Percentiles rank a stretch among this genome's conserved stretches.
Evolutionary conservation across 805 yeast species (phyloP).

Genomic region (Ogataea pini): DNA sequence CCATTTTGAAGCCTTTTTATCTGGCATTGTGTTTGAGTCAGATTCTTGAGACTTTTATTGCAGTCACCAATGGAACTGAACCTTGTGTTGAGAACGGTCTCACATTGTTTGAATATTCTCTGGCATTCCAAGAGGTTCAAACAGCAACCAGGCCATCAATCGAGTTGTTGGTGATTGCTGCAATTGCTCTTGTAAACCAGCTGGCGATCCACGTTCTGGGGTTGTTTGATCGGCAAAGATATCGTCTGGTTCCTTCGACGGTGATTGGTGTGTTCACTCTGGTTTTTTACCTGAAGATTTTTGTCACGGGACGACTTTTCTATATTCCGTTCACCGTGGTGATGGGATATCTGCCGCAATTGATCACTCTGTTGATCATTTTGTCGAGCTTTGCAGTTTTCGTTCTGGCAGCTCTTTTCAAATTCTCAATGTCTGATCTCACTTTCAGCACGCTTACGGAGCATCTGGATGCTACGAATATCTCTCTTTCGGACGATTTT

Average conservation of each 20-base stretch:
- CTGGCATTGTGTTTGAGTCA: constrained; percentile 59
- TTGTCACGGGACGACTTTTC: constrained; percentile 42
- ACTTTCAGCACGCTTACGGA: constrained; percentile 37
- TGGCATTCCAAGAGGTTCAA: constrained; percentile 74
- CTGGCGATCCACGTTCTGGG: constrained; percentile 64
- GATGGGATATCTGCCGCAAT: constrained; percentile 67
- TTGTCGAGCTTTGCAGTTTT: constrained; percentile 55
- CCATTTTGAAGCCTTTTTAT: constrained; percentile 59
- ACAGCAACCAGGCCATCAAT: constrained; percentile 50
- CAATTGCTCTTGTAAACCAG: constrained; percentile 60
- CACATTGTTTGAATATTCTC: constrained; percentile 72
- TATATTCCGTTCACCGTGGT: constrained; percentile 57
- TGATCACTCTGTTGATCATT: constrained; percentile 52
- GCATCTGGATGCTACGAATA: constrained; percentile 39
- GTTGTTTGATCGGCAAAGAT: constrained; percentile 49
- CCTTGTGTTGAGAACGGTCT: constrained; percentile 68
- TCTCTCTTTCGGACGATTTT: constrained; percentile 60
- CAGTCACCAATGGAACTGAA: constrained; percentile 54
- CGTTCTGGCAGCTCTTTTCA: constrained; percentile 57
- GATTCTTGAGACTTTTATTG: constrained; percentile 64
- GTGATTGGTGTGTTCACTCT: constrained; percentile 57
- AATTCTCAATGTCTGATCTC: constrained; percentile 37
- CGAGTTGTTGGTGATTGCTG: constrained; percentile 51
- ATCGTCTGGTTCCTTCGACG: constrained; percentile 64
- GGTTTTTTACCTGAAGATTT: constrained; percentile 43